Percentiles rank a stretch among this genome's conserved stretches.
Conservation (phyloP, 73 alveolate species). For the Tetrahymena malaccensis region DNA sequence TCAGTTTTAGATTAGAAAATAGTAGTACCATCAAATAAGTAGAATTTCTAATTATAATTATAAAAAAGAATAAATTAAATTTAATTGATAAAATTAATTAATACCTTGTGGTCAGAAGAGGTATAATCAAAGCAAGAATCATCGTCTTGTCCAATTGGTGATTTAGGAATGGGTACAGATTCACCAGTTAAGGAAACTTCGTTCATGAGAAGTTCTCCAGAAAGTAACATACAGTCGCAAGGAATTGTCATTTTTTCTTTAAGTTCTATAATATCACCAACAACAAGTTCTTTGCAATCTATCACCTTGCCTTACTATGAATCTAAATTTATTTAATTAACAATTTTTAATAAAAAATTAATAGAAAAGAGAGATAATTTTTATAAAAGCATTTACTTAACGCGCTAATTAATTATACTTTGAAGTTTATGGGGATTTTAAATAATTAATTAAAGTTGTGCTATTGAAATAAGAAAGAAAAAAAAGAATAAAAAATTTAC, state of each 20-base stretch:
- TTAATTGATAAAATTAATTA: background rate
- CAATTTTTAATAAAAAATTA: background rate
- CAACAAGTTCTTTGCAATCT: constrained; percentile 26
- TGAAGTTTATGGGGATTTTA: no score
- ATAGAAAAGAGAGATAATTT: no score
- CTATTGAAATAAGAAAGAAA: no score
- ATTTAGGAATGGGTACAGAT: constrained; percentile 69
- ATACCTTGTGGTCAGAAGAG: constrained; percentile 21
- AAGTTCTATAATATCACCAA: constrained; percentile 30
- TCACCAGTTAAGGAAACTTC: constrained; percentile 91
- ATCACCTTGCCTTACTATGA: background rate
- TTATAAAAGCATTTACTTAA: no score
- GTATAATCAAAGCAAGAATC: constrained; percentile 27
- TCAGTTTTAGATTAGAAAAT: constrained; percentile 1
- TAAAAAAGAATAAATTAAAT: background rate
- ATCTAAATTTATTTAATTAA: constrained; percentile 43
- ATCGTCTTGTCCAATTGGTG: background rate
- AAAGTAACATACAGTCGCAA: constrained; percentile 70
- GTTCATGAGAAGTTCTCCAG: constrained; percentile 68
- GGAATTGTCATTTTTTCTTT: constrained; percentile 43
- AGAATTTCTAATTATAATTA: background rate
- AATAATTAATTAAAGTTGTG: background rate
- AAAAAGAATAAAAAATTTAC: background rate
- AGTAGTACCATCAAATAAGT: constrained; percentile 37
- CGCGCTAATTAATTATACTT: no score